Base-by-base conservation (phyloP, 1,284 basidiomycete genomes). In the Apiotrichum brassicae region DNA sequence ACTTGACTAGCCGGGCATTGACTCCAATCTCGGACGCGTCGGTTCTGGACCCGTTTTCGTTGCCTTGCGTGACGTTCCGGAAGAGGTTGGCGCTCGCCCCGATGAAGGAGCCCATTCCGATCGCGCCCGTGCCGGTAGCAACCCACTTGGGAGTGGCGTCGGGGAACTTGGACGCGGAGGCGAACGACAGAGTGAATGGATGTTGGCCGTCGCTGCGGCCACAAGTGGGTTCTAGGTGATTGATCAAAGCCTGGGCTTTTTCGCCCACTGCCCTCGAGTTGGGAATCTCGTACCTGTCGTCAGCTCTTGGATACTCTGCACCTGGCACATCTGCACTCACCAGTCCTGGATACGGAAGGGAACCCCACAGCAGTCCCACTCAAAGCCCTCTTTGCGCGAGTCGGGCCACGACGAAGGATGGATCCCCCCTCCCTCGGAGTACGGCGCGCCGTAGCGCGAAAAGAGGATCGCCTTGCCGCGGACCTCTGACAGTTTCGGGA, bases 361-460 rank as follows among this genome's bases (percentile, higher is more conserved):
- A 0, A 81, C 86, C 2, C 60, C 64, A 36, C 39, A 40, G 44
- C 63, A 65, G 51, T 81, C 76, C 86, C 86, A 91, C 30, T 78
- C 75, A 65, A 90, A 93, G 0, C 82, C 85, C 4, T 77, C 71
- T 58, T 78, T 81, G 39, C 68, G 73, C 59, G 81, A 87, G 71
- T 92, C 82, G 1, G 86, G 87, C 90, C 90, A 93, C 2, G 72
- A 76, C 2, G 79, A 79, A 3, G 88, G 87, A 62, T 88, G 85
- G 19, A 92, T 86, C 0, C 88, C 89, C 43, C 47, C 41, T 61
- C 16, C 80, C 79, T 49, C 78, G 73, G 61, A 81, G 79, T 85
- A 86, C 85, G 14, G 82, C 18, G n/a, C 28, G 42, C 35, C 37
- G 64, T 92, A 93, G 23, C 90, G 80, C 58, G 85, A 87, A 64